A percentile compares a stretch with the other conserved stretches of the same genome.
Evolutionary conservation across 1,284 basidiomycete genomes (phyloP).

Genomic region (Leccinum pachyderme): DNA sequence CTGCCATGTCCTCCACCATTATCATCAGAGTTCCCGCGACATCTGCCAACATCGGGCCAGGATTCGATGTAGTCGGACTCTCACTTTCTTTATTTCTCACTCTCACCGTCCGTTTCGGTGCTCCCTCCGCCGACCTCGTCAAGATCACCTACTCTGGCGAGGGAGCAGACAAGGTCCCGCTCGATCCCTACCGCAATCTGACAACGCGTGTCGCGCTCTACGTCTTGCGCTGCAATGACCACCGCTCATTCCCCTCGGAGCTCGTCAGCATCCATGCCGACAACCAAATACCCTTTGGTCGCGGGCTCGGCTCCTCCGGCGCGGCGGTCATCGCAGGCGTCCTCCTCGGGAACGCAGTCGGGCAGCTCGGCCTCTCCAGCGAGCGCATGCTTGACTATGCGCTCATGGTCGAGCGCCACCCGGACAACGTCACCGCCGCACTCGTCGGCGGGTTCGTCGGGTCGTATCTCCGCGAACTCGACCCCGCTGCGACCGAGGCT

Average conservation of each 20-base stretch:
- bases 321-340: conserved; percentile 98
- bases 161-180: conserved; percentile 87
- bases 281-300: conserved; percentile 97
- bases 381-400: conserved; percentile 91
- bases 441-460: conserved; percentile 98
- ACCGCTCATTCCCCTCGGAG: conserved; percentile 73
- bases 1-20: conserved; percentile 38
- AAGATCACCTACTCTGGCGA: conserved; percentile 82
- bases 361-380: conserved; percentile 65
- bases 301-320: conserved; percentile 95
- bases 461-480: conserved; percentile 91
- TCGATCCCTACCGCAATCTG: conserved; percentile 96
- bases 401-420: conserved; percentile 98
- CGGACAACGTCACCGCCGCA: conserved; percentile 98
- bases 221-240: conserved; percentile 84
- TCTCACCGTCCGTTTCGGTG: conserved; percentile 60
- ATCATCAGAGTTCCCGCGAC: conserved; percentile 90
- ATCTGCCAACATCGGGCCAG: conserved; percentile 97
- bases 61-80: conserved; percentile 98
- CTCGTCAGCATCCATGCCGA: conserved; percentile 70
- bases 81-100: conserved; percentile 89
- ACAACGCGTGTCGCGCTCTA: conserved; percentile 98
- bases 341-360: conserved; percentile 84
- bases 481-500: conserved; percentile 70
- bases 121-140: conserved; percentile 48